phyloP scores from a whole-genome alignment of 2,329 filamentous ascomycete species.

The Moelleriella libera region DNA sequence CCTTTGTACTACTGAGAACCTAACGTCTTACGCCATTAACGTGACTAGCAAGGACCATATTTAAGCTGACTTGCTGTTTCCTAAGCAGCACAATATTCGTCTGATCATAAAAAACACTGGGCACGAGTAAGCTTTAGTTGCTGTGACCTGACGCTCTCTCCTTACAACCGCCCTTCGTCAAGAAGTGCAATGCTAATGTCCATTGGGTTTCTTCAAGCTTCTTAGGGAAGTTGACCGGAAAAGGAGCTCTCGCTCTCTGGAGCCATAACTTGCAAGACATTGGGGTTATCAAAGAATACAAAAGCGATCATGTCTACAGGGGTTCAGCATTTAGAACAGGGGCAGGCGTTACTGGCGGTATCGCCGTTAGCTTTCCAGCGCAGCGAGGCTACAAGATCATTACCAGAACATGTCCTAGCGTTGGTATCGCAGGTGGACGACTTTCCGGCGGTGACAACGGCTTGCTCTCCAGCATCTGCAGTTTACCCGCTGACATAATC shows the following conservation, averaged over 20 bases:
- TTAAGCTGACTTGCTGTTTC: constrained; percentile 16
- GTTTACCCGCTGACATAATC: constrained; percentile 33
- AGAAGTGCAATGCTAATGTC: background rate
- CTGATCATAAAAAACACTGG: constrained; percentile 17
- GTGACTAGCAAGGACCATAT: constrained; percentile 14
- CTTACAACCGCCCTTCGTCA: background rate
- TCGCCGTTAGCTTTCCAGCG: constrained; percentile 33
- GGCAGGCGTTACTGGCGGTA: constrained; percentile 34
- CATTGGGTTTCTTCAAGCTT: constrained; percentile 6
- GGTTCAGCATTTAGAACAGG: constrained; percentile 38
- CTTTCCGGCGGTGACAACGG: constrained; percentile 33
- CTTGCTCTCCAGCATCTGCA: constrained; percentile 24
- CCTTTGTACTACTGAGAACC: constrained; percentile 24
- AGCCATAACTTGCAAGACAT: constrained; percentile 22
- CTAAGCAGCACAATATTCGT: constrained; percentile 16
- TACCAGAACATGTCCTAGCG: constrained; percentile 33
- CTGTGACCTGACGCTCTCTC: background rate
- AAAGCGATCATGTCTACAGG: constrained; percentile 10
- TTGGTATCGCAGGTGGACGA: constrained; percentile 28
- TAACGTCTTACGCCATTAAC: constrained; percentile 19
- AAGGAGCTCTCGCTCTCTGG: constrained; percentile 22
- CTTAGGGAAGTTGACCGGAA: constrained; percentile 21
- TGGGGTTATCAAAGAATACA: constrained; percentile 6
- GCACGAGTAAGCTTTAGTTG: constrained; percentile 12
- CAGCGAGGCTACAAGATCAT: constrained; percentile 29